These are phyloP conservation scores for Simplicillium aogashimaense DNA, from an alignment of 2,329 filamentous ascomycete genomes.

Conservation along the genomic window DNA sequence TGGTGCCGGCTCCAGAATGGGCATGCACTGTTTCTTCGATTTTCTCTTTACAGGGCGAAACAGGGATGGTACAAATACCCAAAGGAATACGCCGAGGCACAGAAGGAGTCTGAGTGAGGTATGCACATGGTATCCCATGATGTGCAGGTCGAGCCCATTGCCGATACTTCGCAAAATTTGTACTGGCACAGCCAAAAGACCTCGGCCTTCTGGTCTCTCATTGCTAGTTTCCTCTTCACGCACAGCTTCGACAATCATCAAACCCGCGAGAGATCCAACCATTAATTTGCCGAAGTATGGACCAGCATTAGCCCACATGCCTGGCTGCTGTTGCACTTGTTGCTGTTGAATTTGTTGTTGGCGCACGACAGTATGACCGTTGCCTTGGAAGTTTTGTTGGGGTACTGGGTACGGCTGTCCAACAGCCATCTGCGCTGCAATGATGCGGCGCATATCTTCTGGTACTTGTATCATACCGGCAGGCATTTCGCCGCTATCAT, in stretches of 20 bases:
- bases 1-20: constrained; percentile 44
- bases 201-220: constrained; percentile 54
- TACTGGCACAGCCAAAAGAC: constrained; percentile 55
- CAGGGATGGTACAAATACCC: constrained; percentile 44
- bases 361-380: constrained; percentile 34
- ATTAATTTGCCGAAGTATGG: constrained; percentile 69
- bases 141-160: constrained; percentile 36
- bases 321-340: constrained; percentile 33
- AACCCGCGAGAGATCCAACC: constrained; percentile 81
- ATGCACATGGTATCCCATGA: constrained; percentile 45
- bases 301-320: constrained; percentile 42
- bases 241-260: constrained; percentile 85
- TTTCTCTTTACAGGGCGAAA: constrained; percentile 36
- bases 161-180: constrained; percentile 42
- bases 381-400: constrained; percentile 34
- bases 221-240: constrained; percentile 55
- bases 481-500: constrained; percentile 27
- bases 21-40: constrained; percentile 37
- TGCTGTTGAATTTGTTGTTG: constrained; percentile 48
- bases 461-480: constrained; percentile 57
- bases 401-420: constrained; percentile 43
- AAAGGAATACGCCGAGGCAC: constrained; percentile 42
- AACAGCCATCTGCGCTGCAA: constrained; percentile 45
- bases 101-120: constrained; percentile 43
- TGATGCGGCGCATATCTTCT: constrained; percentile 54